These are phyloP conservation scores for Ustilago loliicola DNA, from an alignment of 1,284 basidiomycete genomes.

Conservation along the genomic window DNA sequence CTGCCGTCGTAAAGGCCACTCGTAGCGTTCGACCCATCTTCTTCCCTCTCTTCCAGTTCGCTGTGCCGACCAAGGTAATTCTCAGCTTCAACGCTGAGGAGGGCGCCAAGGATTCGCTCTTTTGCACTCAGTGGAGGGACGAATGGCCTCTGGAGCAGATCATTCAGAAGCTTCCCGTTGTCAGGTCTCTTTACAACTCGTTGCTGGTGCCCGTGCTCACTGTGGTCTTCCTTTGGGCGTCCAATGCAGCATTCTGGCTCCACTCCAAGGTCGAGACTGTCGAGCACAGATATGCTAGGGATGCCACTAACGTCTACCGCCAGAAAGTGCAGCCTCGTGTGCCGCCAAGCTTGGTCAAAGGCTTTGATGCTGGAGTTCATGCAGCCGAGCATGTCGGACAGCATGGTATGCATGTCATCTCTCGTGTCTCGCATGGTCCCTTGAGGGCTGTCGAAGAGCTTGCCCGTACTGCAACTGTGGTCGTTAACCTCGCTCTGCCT, in stretches of 20 bases:
- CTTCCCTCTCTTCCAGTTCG: conserved; percentile 56
- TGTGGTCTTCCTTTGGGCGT: conserved; percentile 38
- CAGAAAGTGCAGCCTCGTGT: conserved; percentile 33
- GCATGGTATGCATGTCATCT: conserved; percentile 19
- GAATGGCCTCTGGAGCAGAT: conserved; percentile 46
- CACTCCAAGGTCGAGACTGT: conserved; percentile 32
- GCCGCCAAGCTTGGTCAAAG: conserved; percentile 37
- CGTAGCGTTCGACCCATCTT: conserved; percentile 47
- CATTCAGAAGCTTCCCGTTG: conserved; percentile 24
- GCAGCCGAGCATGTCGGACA: conserved; percentile 31
- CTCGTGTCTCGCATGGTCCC: conserved; percentile 32
- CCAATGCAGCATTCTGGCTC: conserved; percentile 47
- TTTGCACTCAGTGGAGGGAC: conserved; percentile 54
- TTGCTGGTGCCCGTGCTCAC: conserved; percentile 43
- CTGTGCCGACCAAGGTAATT: conserved; percentile 36
- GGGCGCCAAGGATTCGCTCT: conserved; percentile 37
- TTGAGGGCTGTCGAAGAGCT: conserved; percentile 32
- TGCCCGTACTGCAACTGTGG: conserved; percentile 31
- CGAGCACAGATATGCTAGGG: conserved; percentile 27
- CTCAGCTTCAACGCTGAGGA: conserved; percentile 47
- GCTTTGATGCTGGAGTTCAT: conserved; percentile 38
- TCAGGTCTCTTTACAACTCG: conserved; percentile 25
- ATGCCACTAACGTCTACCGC: conserved; percentile 18
- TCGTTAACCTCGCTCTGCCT: conserved; percentile 38
- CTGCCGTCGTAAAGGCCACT: conserved; percentile 44